phyloP scores from a whole-genome alignment of 257 asterid genomes.

The Petunia axillaris region DNA sequence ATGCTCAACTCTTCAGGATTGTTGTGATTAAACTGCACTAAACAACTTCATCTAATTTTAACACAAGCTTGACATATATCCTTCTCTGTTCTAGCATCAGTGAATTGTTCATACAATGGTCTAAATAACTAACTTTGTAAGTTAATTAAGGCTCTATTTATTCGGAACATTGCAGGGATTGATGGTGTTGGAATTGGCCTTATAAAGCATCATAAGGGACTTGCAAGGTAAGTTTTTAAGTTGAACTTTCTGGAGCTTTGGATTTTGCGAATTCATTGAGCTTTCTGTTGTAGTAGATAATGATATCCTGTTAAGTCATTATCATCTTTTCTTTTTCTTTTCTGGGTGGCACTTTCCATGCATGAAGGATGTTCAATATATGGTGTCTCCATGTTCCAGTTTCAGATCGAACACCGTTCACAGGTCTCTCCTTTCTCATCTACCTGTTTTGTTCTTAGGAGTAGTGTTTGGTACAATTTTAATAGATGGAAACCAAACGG shows the following conservation, averaged over 20 bases:
- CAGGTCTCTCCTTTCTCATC: constrained; percentile 50
- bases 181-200: constrained; percentile 83
- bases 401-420: constrained; percentile 63
- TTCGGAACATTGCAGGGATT: constrained; percentile 45
- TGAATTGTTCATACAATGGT: neutral
- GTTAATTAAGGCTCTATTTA: constrained; percentile 13
- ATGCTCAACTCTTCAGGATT: too few relatives aligned
- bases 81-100: neutral
- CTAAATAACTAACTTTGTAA: neutral
- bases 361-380: constrained; percentile 66
- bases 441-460: neutral
- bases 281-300: constrained; percentile 6
- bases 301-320: constrained; percentile 5
- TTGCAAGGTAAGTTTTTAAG: constrained; percentile 54
- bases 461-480: neutral
- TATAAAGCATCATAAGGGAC: constrained; percentile 54
- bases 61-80: neutral
- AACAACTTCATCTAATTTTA: too few relatives aligned
- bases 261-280: too few relatives aligned
- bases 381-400: constrained; percentile 94
- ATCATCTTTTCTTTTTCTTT: neutral
- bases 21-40: too few relatives aligned
- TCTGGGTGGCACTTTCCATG: neutral
- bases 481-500: neutral
- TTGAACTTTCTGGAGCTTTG: neutral